Evolutionary conservation across 768 basidiomycete species (phyloP).

Genomic region (Podaxis mareebaensis): DNA sequence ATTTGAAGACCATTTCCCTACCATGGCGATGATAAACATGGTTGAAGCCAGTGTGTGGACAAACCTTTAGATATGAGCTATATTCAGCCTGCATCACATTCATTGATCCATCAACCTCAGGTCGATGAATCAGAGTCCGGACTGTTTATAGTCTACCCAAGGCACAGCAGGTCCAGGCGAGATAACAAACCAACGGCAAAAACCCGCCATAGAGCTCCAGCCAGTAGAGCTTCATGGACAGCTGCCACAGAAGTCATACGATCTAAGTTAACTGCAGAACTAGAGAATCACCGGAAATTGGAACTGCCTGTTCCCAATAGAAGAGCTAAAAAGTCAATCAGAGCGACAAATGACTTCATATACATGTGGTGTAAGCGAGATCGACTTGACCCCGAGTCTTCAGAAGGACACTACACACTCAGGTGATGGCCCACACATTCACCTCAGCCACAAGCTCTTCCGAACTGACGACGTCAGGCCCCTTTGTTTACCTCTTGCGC

Average conservation of each 20-base stretch:
- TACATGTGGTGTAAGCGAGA: neutral
- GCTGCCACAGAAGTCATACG: neutral
- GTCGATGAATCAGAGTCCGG: neutral
- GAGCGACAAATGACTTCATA: neutral
- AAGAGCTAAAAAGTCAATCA: neutral
- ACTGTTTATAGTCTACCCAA: neutral
- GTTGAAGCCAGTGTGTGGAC: neutral
- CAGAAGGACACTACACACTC: neutral
- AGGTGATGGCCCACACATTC: neutral
- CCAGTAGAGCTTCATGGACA: neutral
- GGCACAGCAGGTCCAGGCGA: neutral
- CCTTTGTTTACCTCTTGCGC: neutral
- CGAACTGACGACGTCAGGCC: neutral
- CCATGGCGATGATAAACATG: neutral
- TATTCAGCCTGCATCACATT: neutral
- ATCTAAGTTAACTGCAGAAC: neutral
- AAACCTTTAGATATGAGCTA: neutral
- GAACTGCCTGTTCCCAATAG: neutral
- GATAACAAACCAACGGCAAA: neutral
- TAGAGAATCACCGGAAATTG: neutral
- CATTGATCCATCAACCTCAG: neutral
- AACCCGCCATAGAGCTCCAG: neutral
- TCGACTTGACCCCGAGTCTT: neutral
- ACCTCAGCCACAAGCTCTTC: neutral
- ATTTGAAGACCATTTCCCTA: neutral